Percentiles rank a stretch among this genome's conserved stretches.
Conservation (phyloP, 768 basidiomycete species). For the Rhodotorula toruloides region DNA sequence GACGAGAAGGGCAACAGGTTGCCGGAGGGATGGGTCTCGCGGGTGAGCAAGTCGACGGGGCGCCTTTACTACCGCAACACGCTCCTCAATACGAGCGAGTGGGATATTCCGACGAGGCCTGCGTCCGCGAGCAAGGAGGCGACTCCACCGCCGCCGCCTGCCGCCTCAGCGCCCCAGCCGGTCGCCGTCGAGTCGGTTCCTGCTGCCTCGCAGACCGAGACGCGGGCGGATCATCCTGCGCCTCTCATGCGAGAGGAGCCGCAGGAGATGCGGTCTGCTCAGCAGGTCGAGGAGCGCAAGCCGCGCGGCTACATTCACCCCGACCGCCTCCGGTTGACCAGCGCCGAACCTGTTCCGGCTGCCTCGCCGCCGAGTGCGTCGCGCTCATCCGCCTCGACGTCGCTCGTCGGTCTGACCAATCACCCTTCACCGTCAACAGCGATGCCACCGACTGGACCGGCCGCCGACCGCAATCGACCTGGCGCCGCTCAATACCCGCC, state of each 20-base stretch:
- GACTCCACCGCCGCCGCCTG: not conserved
- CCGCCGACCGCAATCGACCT: not conserved
- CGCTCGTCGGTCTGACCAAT: too few relatives aligned
- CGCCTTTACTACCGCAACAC: slow-evolving; percentile 32
- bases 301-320: slow-evolving; percentile 12
- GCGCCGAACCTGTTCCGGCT: not conserved
- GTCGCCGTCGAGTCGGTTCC: not conserved
- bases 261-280: not conserved
- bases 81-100: slow-evolving; percentile 18
- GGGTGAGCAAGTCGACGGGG: slow-evolving; percentile 23
- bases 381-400: not conserved
- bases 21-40: slow-evolving; percentile 27
- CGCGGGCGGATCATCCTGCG: too few relatives aligned
- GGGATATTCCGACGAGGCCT: slow-evolving; percentile 31
- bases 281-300: not conserved
- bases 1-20: slow-evolving; percentile 19
- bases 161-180: too few relatives aligned
- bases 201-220: too few relatives aligned
- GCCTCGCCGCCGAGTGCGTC: not conserved
- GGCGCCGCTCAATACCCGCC: slow-evolving; percentile 6
- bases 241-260: not conserved
- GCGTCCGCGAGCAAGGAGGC: not conserved
- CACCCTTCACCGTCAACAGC: not conserved
- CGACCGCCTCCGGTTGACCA: slow-evolving; percentile 8
- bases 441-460: not conserved